Conservation (phyloP, 2,329 filamentous ascomycete genomes). For the Calonectria hongkongensis region DNA sequence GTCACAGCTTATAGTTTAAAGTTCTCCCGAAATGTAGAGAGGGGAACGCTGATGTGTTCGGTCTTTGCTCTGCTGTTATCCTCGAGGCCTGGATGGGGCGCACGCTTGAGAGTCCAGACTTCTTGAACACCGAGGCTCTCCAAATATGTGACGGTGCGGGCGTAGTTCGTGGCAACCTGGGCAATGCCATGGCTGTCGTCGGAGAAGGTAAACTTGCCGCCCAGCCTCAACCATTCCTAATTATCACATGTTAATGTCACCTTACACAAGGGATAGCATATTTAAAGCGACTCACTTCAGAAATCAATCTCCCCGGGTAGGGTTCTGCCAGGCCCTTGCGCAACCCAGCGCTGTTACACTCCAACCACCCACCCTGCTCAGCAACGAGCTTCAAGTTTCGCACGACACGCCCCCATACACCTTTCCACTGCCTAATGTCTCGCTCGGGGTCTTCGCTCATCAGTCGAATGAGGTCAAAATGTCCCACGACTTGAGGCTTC, state of each 20-base stretch:
- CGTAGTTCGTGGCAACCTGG: constrained; percentile 92
- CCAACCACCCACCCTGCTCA: constrained; percentile 86
- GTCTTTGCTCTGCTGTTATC: constrained; percentile 60
- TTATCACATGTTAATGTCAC: constrained; percentile 25
- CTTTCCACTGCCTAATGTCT: constrained; percentile 73
- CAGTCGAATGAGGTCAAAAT: constrained; percentile 94
- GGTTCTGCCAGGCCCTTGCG: constrained; percentile 94
- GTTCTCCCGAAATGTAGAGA: constrained; percentile 62
- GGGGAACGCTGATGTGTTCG: constrained; percentile 65
- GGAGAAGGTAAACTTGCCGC: constrained; percentile 90
- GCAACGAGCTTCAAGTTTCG: constrained; percentile 84
- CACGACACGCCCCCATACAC: constrained; percentile 83
- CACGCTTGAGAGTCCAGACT: constrained; percentile 74
- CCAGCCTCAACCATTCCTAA: constrained; percentile 82
- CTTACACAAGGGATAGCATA: neutral
- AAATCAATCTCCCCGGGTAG: constrained; percentile 88
- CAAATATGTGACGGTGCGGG: constrained; percentile 81
- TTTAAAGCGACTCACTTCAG: constrained; percentile 73
- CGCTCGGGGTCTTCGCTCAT: constrained; percentile 81
- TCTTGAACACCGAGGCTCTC: constrained; percentile 78
- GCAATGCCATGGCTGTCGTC: constrained; percentile 95
- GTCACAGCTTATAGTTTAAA: constrained; percentile 44
- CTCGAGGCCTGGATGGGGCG: constrained; percentile 54
- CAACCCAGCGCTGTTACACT: constrained; percentile 91
- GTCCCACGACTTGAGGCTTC: constrained; percentile 87